A percentile compares a stretch with the other conserved stretches of the same genome.
Evolutionary conservation across 2,329 filamentous ascomycete species (phyloP).

Genomic region (Aspergillus caelatus): DNA sequence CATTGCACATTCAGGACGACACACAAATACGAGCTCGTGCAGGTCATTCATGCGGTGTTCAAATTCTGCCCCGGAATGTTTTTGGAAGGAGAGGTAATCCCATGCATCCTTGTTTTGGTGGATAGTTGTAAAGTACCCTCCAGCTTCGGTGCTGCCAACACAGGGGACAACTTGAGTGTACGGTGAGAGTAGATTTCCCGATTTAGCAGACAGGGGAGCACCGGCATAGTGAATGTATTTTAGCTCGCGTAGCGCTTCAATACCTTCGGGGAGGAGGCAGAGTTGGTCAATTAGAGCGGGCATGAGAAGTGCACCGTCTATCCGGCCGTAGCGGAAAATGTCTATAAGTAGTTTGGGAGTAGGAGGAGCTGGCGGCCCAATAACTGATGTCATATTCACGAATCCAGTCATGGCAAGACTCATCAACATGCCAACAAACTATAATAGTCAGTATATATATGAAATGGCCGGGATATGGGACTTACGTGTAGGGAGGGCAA

Average conservation of each 20-base stretch:
- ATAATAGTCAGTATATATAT: conserved; percentile 10
- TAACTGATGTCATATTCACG: conserved; percentile 17
- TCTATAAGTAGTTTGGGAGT: conserved; percentile 12
- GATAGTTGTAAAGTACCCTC: neutral
- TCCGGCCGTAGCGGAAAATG: conserved; percentile 19
- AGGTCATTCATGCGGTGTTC: neutral
- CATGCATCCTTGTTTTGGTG: neutral
- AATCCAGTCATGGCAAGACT: conserved; percentile 22
- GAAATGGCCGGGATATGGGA: no score
- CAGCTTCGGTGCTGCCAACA: neutral
- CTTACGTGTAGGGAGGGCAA: conserved; percentile 23
- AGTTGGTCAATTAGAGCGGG: conserved; percentile 28
- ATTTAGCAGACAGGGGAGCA: neutral
- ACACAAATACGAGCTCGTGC: neutral
- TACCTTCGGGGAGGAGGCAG: conserved; percentile 15
- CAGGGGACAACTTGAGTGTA: neutral
- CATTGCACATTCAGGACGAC: neutral
- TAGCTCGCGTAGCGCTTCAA: conserved; percentile 19
- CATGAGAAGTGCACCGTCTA: conserved; percentile 22
- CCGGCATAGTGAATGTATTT: neutral
- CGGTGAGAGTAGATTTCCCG: neutral
- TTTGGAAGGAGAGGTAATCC: neutral
- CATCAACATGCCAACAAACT: conserved; percentile 25
- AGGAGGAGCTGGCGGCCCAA: conserved; percentile 16
- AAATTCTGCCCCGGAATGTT: neutral